These are phyloP conservation scores for Tetrapisispora namnaoensis DNA, from an alignment of 805 yeast species.

Conservation along the genomic window DNA sequence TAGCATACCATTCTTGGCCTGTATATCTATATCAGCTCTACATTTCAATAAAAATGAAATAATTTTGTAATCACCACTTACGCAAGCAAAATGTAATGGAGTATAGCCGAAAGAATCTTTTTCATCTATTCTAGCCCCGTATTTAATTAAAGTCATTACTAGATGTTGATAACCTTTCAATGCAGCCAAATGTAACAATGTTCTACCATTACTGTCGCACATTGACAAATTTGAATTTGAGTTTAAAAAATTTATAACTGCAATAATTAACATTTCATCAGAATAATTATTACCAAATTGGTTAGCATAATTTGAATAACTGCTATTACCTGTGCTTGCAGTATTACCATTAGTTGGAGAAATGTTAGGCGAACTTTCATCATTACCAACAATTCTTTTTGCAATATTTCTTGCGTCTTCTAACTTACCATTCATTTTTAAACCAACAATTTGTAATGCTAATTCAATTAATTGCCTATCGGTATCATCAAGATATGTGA, in stretches of 20 bases:
- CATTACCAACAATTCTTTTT: conserved; percentile 68
- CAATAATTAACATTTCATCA: conserved; percentile 35
- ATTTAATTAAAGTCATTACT: conserved; percentile 51
- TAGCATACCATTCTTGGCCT: conserved; percentile 41
- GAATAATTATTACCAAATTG: conserved; percentile 4
- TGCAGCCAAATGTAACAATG: conserved; percentile 78
- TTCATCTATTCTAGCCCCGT: conserved; percentile 57
- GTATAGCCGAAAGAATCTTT: conserved; percentile 76
- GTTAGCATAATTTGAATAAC: neutral
- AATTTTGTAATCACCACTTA: conserved; percentile 61
- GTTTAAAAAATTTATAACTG: conserved; percentile 58
- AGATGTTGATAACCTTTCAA: conserved; percentile 60
- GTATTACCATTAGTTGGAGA: conserved; percentile 7
- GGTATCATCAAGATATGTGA: conserved; percentile 90
- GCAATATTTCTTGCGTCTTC: conserved; percentile 95
- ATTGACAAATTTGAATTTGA: conserved; percentile 72
- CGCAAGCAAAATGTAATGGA: conserved; percentile 79
- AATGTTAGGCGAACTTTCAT: conserved; percentile 9
- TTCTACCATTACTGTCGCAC: conserved; percentile 76
- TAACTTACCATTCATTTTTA: conserved; percentile 90
- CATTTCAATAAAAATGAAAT: conserved; percentile 53
- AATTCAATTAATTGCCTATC: conserved; percentile 90
- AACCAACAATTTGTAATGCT: conserved; percentile 92
- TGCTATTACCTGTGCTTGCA: neutral
- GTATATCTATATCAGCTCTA: conserved; percentile 48